Evolutionary conservation across 2,329 filamentous ascomycete species (phyloP), one percentile per base, ranked within the genome.

Genomic region (Aplosporella prunicola): DNA sequence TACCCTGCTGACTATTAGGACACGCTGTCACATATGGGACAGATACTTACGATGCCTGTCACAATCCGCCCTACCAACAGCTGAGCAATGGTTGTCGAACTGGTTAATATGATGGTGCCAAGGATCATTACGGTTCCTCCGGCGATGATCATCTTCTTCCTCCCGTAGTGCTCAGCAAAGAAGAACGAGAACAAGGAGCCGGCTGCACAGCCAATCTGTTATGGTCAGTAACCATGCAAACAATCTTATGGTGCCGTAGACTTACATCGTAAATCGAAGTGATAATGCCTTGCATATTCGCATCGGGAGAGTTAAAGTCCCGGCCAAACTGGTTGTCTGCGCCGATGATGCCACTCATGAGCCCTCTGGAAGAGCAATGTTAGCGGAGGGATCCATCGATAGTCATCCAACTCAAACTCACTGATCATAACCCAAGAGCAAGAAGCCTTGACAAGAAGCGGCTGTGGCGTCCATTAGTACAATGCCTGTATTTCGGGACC

Each of bases 41-140:
- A 5, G 48, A n/a, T 48, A 34, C 55, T 57, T 6, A 52, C 53
- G 5, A 57, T 47, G 9, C 65, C 46, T 59, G 65, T 35, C 44
- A 69, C 43, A 43, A 68, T 45, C 34, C 64, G 39, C 32, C 61
- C 48, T 43, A 57, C 54, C 46, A 62, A 56, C 55, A 62, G 58
- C 14, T 52, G 51, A 3, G 55, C 47, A n/a, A 61, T 57, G 14
- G 48, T 52, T 41, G 51, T 57, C 31, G 55, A 54, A 16, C 53
- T 55, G 1, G 58, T 54, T 35, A 62, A 58, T 2, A 62, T 51
- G 13, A 60, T 50, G 5, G 58, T 57, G 11, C 60, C 58, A 31
- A 58, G 48, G 0, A 49, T 55, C 32, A 62, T 61, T n/a, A 61
- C 47, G 2, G 55, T 52, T 8, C 57, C 47, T 14, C 46, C 47